Base-by-base conservation (phyloP, 768 basidiomycete species). In the Filobasidium wieringae region DNA sequence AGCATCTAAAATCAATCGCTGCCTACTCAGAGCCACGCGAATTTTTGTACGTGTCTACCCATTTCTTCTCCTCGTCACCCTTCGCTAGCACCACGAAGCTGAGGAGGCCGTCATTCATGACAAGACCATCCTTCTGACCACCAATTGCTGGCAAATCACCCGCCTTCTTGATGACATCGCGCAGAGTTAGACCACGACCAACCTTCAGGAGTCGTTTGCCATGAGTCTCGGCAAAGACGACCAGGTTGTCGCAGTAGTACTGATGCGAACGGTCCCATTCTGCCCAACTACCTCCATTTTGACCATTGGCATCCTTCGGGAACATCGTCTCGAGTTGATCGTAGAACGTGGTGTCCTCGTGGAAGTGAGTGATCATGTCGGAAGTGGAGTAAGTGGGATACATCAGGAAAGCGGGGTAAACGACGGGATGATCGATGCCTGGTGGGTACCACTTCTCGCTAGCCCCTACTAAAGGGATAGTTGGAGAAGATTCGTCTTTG, bases 361-460 rank as follows among this genome's bases (percentile, higher is more conserved):
- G 78, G 74, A 93, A 96, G 51, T 84, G 79, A 14, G 85, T 78
- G 63, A 96, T 86, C 58, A 92, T 79, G 73, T 99, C 95, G 29
- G 92, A 88, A 5, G 82, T 88, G 11, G 84, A 81, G 63, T 90
- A 79, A 70, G 89, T 84, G 6, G 95, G 95, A 73, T 96, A 95
- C 60, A 96, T 79, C 74, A 97, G 86, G 77, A 95, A 88, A 39
- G 86, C 84, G 1, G 95, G 93, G 69, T 95, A 76, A 39, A 77
- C 71, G 61, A 93, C 73, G 12, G 93, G 79, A 0, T 82, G 83
- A 4, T 65, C 45, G 0, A 60, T 72, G 69, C 63, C 78, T 63
- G 57, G 81, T 75, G 57, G 81, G 69, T 73, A 84, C 85, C 66
- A 74, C 27, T 60, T 84, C 41, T 32, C 55, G 22, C 26, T 51